Evolutionary conservation across 2,329 filamentous ascomycete species (phyloP).

Genomic region (Peltaster fructicola): DNA sequence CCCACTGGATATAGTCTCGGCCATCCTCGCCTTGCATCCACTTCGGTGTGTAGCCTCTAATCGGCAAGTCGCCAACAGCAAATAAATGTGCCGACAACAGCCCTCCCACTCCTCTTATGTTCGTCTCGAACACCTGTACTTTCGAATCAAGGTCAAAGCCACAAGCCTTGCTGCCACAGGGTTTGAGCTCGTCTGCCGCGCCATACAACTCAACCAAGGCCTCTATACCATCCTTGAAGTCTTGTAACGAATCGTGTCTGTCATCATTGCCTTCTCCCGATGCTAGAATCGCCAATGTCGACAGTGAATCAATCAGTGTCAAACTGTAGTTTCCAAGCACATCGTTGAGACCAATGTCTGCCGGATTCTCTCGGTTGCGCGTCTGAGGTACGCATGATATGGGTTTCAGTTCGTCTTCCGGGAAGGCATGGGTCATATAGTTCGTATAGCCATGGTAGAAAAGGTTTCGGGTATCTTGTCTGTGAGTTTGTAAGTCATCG

Average conservation of each 20-base stretch:
- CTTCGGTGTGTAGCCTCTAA: slow-evolving; percentile 51
- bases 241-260: slow-evolving; percentile 34
- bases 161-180: slow-evolving; percentile 51
- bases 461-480: slow-evolving; percentile 43
- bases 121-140: slow-evolving; percentile 96
- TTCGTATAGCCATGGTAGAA: slow-evolving; percentile 96
- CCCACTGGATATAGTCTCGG: slow-evolving; percentile 28
- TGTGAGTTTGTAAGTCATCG: slow-evolving; percentile 6
- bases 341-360: slow-evolving; percentile 78
- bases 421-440: slow-evolving; percentile 87
- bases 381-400: slow-evolving; percentile 70
- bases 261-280: slow-evolving; percentile 41
- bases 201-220: slow-evolving; percentile 70
- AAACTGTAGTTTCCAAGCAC: slow-evolving; percentile 93
- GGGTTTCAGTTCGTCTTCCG: slow-evolving; percentile 86
- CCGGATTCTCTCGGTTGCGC: slow-evolving; percentile 62
- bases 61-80: slow-evolving; percentile 76
- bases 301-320: slow-evolving; percentile 86
- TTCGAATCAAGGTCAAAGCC: slow-evolving; percentile 96
- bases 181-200: slow-evolving; percentile 57
- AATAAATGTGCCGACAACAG: slow-evolving; percentile 87
- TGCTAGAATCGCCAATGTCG: slow-evolving; percentile 80
- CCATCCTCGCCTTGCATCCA: slow-evolving; percentile 16
- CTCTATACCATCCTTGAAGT: slow-evolving; percentile 64
- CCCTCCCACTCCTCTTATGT: slow-evolving; percentile 82